Evolutionary conservation across 768 basidiomycete genomes (phyloP), one percentile per base, ranked within the genome.

Genomic region (Tricholoma flavovirens): DNA sequence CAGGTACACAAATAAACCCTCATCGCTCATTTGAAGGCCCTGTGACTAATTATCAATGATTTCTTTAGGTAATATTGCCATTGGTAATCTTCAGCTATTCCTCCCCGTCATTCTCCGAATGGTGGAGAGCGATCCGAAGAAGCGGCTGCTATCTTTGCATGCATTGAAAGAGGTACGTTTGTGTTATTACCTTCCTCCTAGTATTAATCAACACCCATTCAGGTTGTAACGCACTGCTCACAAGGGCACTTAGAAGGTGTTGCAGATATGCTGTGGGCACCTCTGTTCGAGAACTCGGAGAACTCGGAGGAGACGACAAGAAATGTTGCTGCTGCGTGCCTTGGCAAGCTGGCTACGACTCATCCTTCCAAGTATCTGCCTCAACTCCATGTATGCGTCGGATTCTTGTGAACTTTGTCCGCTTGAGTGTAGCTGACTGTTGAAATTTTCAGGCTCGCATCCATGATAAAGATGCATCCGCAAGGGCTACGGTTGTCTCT

Each of bases 261-360:
- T 42, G 94, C 96, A 1, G 93, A 98, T 56, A 72, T 83, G 26
- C 82, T 98, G 8, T 99, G 97, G 97, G 78, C 77, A 2, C 95
- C 96, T 3, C 79, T 99, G 12, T 96, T 98, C 67, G 84, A 90
- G 63, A 89, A 93, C 67, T 93, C 93, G 10, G 88, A 91, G 57
- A 87, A 84, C 59, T 81, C 89, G 14, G 96, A 96, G 59, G 96
- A 98, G 71, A 89, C 88, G 7, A 89, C 92, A 1, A 78, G 95
- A 50, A 98, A 97, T 66, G 92, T 98, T 35, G 93, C 95, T 22
- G 94, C 97, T 46, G 95, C 96, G 2, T 98, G 95, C 67, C 80
- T 99, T 15, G 97, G 97, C 32, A 97, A 98, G 70, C 77, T 99
- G 29, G 95, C 94, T 0, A 91, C 90, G 0, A 90, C 92, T 0